Evolutionary conservation across 169 alveolate species (phyloP), one percentile per base, ranked within the genome.

Genomic region (Plasmodium cynomolgi): DNA sequence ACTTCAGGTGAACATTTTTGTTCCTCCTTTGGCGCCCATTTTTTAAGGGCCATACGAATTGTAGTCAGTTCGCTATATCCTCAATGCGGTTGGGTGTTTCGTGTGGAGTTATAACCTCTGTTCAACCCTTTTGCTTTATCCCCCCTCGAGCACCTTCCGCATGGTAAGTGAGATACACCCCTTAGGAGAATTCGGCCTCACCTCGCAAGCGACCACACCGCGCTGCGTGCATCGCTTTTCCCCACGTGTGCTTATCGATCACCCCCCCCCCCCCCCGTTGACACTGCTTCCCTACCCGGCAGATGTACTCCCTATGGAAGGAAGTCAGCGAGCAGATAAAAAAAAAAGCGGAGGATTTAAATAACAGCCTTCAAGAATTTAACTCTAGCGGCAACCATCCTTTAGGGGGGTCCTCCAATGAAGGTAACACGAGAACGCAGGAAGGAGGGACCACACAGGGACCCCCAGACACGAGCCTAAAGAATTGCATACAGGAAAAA

Each of bases 271-370:
- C 3, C 37, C 15, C 11, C 58, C 17, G 58, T 23, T 58, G 33
- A 58, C 7, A n/a, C 74, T 2, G 11, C 23, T 68, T 68, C n/a
- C 39, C 77, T 23, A 50, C 77, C 77, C 41, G 15, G 3, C 39
- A 68, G 11, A 91, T 91, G 95, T 91, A 91, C 41, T 91, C 95
- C 31, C 47, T 91, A 29, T 91, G 95, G 95, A 91, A 91, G 74
- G 95, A 91, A 31, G 91, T 91, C 44, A 91, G 95, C 17, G 84
- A 54, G 5, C 95, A 91, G 34, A 73, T 91, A 47, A 91, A 91
- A 91, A 91, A 91, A 47, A 91, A 91, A 74, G 95, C 95, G 20
- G 95, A 91, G 31, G 84, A 91, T 81, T 47, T 91, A 72, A 91
- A 81, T 54, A 91, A 33, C 58, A 91, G 81, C 26, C 11, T 91